A percentile compares a stretch with the other conserved stretches of the same genome.
phyloP scores from a whole-genome alignment of 225 moss, liverwort and hornwort species.

The Bryum argenteum region DNA sequence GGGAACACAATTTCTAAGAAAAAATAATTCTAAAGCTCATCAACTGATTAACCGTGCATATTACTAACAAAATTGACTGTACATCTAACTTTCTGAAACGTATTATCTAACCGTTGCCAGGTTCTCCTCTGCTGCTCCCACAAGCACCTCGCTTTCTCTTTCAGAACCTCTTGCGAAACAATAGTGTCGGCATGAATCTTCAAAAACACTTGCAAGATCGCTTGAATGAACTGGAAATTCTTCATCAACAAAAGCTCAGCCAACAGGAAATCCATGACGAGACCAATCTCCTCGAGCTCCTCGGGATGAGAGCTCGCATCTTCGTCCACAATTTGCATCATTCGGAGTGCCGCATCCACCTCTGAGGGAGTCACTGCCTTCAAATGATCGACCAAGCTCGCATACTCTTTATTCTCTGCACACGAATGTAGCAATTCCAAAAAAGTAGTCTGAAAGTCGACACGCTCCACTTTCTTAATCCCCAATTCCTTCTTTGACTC shows the following conservation, averaged over 20 bases:
- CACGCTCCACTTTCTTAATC: constrained; percentile 44
- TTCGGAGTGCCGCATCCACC: constrained; percentile 81
- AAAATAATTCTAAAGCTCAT: neutral
- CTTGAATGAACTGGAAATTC: constrained; percentile 93
- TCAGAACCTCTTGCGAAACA: constrained; percentile 51
- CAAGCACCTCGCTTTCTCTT: constrained; percentile 75
- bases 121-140: constrained; percentile 67
- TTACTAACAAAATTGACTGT: constrained; percentile 72
- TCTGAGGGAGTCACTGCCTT: constrained; percentile 76
- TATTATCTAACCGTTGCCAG: constrained; percentile 82
- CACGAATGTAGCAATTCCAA: constrained; percentile 61
- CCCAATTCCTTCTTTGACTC: constrained; percentile 27
- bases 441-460: constrained; percentile 67
- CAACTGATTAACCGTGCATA: constrained; percentile 42
- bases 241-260: constrained; percentile 69
- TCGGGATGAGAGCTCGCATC: constrained; percentile 43
- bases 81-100: constrained; percentile 87
- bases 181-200: constrained; percentile 91
- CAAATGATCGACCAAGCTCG: constrained; percentile 60
- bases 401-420: constrained; percentile 61
- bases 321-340: constrained; percentile 84
- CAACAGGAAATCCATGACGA: constrained; percentile 83
- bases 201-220: constrained; percentile 75
- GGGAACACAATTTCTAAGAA: no score
- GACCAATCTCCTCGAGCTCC: constrained; percentile 70